Evolutionary conservation across 2,329 filamentous ascomycete genomes (phyloP), one percentile per base, ranked within the genome.

Genomic region (Calonectria crousiana): DNA sequence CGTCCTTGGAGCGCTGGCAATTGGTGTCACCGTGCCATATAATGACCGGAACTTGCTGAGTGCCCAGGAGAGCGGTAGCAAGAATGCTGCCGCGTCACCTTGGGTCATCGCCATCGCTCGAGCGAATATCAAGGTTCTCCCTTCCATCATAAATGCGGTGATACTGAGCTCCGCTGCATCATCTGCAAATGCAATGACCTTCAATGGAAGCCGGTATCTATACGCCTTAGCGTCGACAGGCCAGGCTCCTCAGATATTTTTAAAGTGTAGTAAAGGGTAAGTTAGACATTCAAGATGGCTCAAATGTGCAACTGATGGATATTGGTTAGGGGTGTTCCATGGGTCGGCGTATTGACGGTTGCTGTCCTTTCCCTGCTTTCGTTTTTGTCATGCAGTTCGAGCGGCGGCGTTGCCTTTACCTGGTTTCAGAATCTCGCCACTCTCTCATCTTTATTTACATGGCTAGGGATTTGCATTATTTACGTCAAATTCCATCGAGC

Each of bases 401-500:
- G 53, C 53, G 23, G 53, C 28, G 36, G 53, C 13, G 53, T 58
- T 6, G 53, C 53, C 9, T 58, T 58, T 23, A 58, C 53, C 18
- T 58, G 53, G 53, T 58, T 58, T 30, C 90, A 77, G 90, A 89
- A 78, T 16, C 83, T 91, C 38, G 90, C 93, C 60, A 94, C 93
- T 32, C 92, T 94, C 14, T 93, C 93, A 9, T 91, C 93, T 73
- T 88, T 94, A 28, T 92, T 95, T 81, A 91, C 92, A 67, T 94
- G 93, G 89, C 89, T 90, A 23, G 89, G 91, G 76, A 92, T 94
- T 78, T 91, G 90, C 76, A 88, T 93, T 79, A 93, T 92, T 0
- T 95, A 94, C 83, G 85, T 95, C 62, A 89, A 90, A 53, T 95
- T 95, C 85, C 89, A 93, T 82, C 89, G 91, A 74, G 93, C 93